These are phyloP conservation scores for Diplosphaera chodatii DNA, from an alignment of 139 green algal species.

Conservation along the genomic window DNA sequence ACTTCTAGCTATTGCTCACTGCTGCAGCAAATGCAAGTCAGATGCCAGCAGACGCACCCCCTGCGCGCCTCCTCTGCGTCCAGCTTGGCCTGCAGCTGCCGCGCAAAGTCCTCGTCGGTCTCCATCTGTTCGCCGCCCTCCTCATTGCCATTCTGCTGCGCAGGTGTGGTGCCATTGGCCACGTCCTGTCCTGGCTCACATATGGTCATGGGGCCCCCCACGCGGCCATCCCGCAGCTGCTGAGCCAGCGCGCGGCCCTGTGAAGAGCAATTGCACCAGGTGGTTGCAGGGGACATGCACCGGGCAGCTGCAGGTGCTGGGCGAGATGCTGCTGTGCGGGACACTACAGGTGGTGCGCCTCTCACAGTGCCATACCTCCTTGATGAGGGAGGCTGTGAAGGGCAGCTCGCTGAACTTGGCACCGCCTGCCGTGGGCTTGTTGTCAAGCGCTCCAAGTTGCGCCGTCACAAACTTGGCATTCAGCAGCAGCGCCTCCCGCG, in stretches of 20 bases:
- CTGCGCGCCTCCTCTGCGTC: slow-evolving; percentile 36
- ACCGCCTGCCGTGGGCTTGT: background rate
- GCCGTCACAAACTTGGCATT: slow-evolving; percentile 66
- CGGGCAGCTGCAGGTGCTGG: too few species aligned
- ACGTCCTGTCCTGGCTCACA: background rate
- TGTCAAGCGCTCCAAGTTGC: slow-evolving; percentile 38
- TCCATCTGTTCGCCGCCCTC: slow-evolving; percentile 30
- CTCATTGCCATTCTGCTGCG: background rate
- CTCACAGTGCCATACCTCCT: slow-evolving; percentile 4
- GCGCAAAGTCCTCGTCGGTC: slow-evolving; percentile 66
- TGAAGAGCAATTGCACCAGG: too few species aligned
- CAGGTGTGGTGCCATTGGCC: background rate
- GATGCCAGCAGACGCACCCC: too few species aligned
- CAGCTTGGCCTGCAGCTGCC: slow-evolving; percentile 74
- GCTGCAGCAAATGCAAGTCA: too few species aligned
- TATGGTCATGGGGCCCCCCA: background rate
- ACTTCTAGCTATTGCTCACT: too few species aligned
- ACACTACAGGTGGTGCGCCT: too few species aligned
- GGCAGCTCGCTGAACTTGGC: slow-evolving; percentile 4
- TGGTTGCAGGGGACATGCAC: too few species aligned
- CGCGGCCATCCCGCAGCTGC: background rate
- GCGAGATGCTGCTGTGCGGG: too few species aligned
- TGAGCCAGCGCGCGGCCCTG: background rate
- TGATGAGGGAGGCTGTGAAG: slow-evolving; percentile 4
- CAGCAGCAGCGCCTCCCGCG: slow-evolving; percentile 60